Evolutionary conservation across 371 early-diverging fungal genomes (phyloP), one percentile per base, ranked within the genome.

Genomic region (Mucor plumbeus): DNA sequence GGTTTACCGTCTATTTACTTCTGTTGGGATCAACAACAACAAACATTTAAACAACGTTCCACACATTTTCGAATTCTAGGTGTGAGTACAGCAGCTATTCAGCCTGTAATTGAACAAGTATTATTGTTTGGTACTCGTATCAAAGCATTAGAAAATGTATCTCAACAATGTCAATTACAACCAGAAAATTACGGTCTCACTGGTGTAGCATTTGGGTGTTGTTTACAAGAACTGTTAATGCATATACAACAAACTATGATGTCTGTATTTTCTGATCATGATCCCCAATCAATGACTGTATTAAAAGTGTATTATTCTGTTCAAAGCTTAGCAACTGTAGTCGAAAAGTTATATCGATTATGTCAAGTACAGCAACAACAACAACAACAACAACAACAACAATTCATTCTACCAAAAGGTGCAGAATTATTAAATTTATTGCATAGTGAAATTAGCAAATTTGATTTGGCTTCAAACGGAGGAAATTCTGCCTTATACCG

Each of bases 171-270:
- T 34, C 72, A 76, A 19, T 47, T 59, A 13, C 74, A 80, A 9
- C 77, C 80, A 48, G 71, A 72, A 1, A 70, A 56, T 8, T 79
- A 81, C 63, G 80, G 86, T 10, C 63, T 80, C 19, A 75, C 75
- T 39, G 78, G 85, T 1, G 68, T 80, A 7, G 85, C 86, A 3
- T 86, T 86, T 61, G 83, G 78, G 9, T 79, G 76, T 33, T 80
- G 85, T 19, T 48, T 86, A 54, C 68, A 69, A 1, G 81, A 83
- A 6, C 61, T 83, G 9, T 63, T 75, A 41, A 63, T 79, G 0
- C 69, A 78, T 36, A 57, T 86, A 19, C 86, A 83, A 38, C 72
- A 79, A 14, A 58, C 76, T 0, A 59, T 84, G 1, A 59, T 80
- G 5, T 57, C 69, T 4, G 33, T 53, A 44, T 54, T 64, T 7